phyloP scores from a whole-genome alignment of 2,329 filamentous ascomycete genomes.

The Penicillium sp. region DNA sequence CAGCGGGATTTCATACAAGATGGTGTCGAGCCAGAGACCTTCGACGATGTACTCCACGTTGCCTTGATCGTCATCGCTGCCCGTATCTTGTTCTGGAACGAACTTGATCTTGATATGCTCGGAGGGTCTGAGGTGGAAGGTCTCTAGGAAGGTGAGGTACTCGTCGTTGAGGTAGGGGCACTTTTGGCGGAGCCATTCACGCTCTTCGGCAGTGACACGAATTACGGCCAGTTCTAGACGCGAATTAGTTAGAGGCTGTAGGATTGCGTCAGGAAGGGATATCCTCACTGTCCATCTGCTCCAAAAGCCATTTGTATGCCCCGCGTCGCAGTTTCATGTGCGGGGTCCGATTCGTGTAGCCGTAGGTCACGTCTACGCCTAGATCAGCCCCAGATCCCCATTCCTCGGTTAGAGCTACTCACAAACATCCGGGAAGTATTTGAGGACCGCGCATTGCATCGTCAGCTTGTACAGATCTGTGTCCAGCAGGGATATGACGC shows the following conservation, averaged over 20 bases:
- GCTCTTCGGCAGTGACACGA: conserved; percentile 73
- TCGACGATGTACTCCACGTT: conserved; percentile 74
- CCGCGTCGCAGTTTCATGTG: conserved; percentile 84
- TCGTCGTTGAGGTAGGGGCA: conserved; percentile 76
- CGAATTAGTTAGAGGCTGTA: neutral
- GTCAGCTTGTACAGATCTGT: conserved; percentile 94
- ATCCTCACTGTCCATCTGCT: conserved; percentile 73
- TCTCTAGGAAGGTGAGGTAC: conserved; percentile 78
- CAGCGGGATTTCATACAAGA: conserved; percentile 95
- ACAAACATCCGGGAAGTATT: conserved; percentile 75
- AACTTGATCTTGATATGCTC: conserved; percentile 78
- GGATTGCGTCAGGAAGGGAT: neutral
- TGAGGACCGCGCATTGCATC: conserved; percentile 96
- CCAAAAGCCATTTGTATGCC: conserved; percentile 80
- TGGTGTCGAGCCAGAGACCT: conserved; percentile 90
- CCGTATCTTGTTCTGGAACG: conserved; percentile 54
- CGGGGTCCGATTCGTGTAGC: conserved; percentile 92
- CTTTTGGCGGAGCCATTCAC: conserved; percentile 71
- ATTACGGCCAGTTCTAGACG: conserved; percentile 75
- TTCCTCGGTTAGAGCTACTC: conserved; percentile 27
- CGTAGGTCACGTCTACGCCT: conserved; percentile 72
- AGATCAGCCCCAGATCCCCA: neutral
- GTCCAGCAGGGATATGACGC: conserved; percentile 78
- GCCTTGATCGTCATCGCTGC: conserved; percentile 66
- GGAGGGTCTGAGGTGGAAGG: conserved; percentile 76